A percentile compares a stretch with the other conserved stretches of the same genome.
These are phyloP conservation scores for Podila horticola DNA, from an alignment of 192 early-diverging fungal species.

Conservation along the genomic window DNA sequence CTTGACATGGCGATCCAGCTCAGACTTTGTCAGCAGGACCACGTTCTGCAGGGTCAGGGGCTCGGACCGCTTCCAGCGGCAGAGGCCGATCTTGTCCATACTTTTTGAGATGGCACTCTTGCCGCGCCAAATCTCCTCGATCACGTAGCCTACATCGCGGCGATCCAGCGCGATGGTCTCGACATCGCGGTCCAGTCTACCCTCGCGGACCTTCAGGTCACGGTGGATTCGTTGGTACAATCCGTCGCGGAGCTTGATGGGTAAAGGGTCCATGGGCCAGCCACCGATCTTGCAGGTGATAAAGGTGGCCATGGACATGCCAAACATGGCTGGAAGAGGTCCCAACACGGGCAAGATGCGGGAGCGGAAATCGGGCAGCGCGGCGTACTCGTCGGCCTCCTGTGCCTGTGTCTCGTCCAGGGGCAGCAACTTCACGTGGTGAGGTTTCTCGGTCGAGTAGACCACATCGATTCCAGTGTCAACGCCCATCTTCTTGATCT, in stretches of 20 bases:
- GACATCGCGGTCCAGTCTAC: constrained; percentile 7
- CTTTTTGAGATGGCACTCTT: constrained; percentile 80
- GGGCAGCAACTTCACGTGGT: constrained; percentile 88
- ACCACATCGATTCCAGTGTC: constrained; percentile 89
- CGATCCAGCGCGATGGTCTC: constrained; percentile 64
- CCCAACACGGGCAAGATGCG: constrained; percentile 86
- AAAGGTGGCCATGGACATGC: constrained; percentile 90
- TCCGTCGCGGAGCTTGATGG: constrained; percentile 79
- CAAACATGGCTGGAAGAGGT: constrained; percentile 96
- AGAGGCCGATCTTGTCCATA: constrained; percentile 76
- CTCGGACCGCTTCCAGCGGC: constrained; percentile 78
- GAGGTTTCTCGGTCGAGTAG: constrained; percentile 96
- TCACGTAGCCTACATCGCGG: constrained; percentile 84
- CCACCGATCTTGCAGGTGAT: constrained; percentile 75
- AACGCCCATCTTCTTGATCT: constrained; percentile 77
- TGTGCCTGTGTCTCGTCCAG: constrained; percentile 85
- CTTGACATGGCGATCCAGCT: constrained; percentile 74
- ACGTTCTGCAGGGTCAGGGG: constrained; percentile 80
- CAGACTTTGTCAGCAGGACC: constrained; percentile 85
- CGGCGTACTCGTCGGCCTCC: constrained; percentile 88
- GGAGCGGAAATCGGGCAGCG: constrained; percentile 94
- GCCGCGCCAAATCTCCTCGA: constrained; percentile 92
- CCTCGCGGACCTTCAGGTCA: constrained; percentile 68
- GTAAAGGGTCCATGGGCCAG: constrained; percentile 76
- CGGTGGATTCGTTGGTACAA: constrained; percentile 79